Conservation (phyloP, 106 monocot genomes). For the Phalaenopsis equestris region DNA sequence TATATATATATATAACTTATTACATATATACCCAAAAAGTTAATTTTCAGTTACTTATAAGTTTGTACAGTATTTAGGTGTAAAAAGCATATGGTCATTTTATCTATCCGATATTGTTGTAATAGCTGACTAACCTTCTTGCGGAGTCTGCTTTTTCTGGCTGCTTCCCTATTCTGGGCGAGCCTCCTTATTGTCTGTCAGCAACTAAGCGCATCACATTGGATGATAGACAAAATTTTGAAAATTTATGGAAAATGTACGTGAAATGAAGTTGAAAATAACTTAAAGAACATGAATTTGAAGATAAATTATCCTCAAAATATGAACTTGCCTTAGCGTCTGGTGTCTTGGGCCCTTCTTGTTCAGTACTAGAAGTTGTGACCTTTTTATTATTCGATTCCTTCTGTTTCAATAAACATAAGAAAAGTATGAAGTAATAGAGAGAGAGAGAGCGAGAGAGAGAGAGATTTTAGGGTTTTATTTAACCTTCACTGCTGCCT, state of each 20-base stretch:
- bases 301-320: no score
- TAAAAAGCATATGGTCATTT: not conserved
- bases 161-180: conserved; percentile 97
- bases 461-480: not conserved
- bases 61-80: no score
- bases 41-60: no score
- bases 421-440: not conserved
- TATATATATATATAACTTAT: no score
- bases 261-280: no score
- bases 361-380: conserved; percentile 44
- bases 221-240: not conserved
- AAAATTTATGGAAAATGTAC: not conserved
- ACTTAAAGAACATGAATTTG: no score
- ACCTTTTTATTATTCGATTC: conserved; percentile 29
- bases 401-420: conserved; percentile 18
- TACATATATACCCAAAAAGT: no score
- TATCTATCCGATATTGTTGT: not conserved
- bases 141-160: conserved; percentile 87
- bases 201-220: not conserved
- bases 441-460: conserved; percentile 4
- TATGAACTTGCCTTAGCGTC: conserved; percentile 51
- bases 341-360: conserved; percentile 57
- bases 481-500: conserved; percentile 18
- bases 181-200: conserved; percentile 78
- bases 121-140: conserved; percentile 54